Evolutionary conservation across 805 yeast species (phyloP).

Genomic region (Yarrowia sp.): DNA sequence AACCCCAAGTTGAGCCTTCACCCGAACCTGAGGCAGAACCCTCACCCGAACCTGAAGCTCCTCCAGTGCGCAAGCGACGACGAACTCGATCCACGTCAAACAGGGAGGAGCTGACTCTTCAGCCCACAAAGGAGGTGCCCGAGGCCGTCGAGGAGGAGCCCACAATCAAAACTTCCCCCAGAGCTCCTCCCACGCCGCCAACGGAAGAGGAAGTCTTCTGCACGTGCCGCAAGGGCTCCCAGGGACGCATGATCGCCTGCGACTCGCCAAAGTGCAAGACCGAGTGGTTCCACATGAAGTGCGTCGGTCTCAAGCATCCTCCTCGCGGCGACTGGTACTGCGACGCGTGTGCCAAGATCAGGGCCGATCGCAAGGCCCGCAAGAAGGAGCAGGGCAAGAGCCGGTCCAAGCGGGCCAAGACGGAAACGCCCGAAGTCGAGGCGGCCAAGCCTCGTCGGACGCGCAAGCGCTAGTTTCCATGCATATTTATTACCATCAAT

Average conservation of each 20-base stretch:
- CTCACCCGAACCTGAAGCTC: no score
- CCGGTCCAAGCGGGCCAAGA: background rate
- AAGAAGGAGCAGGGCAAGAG: background rate
- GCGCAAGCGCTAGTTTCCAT: background rate
- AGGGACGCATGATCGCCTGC: slow-evolving; percentile 89
- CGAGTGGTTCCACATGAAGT: slow-evolving; percentile 93
- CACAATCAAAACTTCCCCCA: no score
- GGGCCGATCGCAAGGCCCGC: background rate
- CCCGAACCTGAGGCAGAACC: background rate
- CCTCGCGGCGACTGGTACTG: slow-evolving; percentile 84
- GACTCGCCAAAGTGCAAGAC: slow-evolving; percentile 72
- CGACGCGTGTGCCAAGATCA: slow-evolving; percentile 47
- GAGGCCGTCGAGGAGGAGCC: background rate
- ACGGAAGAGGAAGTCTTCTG: slow-evolving; percentile 45
- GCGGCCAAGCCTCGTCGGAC: background rate
- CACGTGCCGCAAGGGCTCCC: slow-evolving; percentile 46
- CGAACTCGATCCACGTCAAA: slow-evolving; percentile 8
- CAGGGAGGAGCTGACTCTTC: no score
- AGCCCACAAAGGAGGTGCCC: background rate
- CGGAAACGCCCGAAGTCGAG: background rate
- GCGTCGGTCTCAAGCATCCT: slow-evolving; percentile 73
- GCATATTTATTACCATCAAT: background rate
- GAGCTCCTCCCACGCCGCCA: background rate
- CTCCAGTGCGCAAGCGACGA: background rate
- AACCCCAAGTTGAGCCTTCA: background rate